Evolutionary conservation across 2,329 filamentous ascomycete species (phyloP).

Genomic region (Monosporascus sp.): DNA sequence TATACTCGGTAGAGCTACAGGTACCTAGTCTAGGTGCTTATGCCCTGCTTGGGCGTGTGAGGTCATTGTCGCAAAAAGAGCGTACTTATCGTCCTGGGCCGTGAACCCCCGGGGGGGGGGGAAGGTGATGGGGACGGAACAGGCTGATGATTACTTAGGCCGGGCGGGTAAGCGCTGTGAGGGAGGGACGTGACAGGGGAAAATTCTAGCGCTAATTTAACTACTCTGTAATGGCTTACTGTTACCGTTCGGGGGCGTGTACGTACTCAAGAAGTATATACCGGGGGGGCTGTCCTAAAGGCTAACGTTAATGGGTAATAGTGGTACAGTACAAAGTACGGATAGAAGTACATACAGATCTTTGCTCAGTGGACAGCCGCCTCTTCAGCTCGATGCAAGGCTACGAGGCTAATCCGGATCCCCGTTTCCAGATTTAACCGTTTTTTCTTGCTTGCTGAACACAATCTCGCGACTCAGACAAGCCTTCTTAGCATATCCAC

Average conservation of each 20-base stretch:
- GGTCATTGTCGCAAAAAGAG: not conserved
- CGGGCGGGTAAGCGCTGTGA: too few species aligned
- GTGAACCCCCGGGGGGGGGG: not conserved
- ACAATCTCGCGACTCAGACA: not conserved
- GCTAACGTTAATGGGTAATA: too few species aligned
- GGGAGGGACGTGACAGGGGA: not conserved
- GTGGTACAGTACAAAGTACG: too few species aligned
- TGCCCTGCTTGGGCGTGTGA: not conserved
- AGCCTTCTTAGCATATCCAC: not conserved
- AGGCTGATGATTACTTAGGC: not conserved
- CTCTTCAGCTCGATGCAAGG: not conserved
- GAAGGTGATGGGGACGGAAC: not conserved
- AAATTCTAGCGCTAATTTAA: not conserved
- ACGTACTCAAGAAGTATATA: too few species aligned
- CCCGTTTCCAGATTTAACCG: not conserved
- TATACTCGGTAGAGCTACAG: too few species aligned
- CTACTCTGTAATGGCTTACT: not conserved
- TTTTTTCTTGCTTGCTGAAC: not conserved
- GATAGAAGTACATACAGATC: too few species aligned
- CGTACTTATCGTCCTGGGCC: not conserved
- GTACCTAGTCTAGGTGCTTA: too few species aligned
- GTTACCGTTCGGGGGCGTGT: too few species aligned
- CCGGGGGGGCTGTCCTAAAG: too few species aligned
- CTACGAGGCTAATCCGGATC: not conserved
- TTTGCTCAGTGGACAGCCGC: not conserved